phyloP scores from a whole-genome alignment of 176 grass and related monocot genomes.

The Dendrocalamus sinicus region DNA sequence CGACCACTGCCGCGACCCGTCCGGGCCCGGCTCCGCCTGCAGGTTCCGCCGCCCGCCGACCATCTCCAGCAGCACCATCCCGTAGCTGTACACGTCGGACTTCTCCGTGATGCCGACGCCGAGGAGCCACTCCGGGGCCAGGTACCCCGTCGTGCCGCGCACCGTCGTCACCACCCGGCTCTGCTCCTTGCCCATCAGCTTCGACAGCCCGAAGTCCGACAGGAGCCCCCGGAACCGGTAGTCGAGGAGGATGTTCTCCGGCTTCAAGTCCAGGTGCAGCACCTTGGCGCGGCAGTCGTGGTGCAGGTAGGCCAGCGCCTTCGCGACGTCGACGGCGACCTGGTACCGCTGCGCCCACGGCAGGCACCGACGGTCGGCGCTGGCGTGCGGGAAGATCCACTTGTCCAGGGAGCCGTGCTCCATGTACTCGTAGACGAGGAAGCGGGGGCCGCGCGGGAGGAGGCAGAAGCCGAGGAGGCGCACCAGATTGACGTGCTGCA shows the following conservation, averaged over 20 bases:
- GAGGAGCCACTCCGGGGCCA: constrained; percentile 76
- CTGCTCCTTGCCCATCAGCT: constrained; percentile 68
- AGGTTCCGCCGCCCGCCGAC: constrained; percentile 64
- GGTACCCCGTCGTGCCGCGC: constrained; percentile 67
- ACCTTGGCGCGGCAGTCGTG: constrained; percentile 66
- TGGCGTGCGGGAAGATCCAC: constrained; percentile 55
- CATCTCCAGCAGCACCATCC: constrained; percentile 77
- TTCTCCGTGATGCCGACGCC: constrained; percentile 60
- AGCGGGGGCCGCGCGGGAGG: constrained; percentile 35
- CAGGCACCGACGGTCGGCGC: not conserved
- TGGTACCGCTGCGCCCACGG: constrained; percentile 49
- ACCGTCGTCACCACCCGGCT: constrained; percentile 67
- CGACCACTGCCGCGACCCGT: constrained; percentile 48
- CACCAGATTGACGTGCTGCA: constrained; percentile 60
- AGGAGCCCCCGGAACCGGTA: constrained; percentile 53
- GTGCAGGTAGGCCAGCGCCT: constrained; percentile 68
- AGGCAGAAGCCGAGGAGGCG: constrained; percentile 70
- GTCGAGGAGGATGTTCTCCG: constrained; percentile 88
- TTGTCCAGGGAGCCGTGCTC: constrained; percentile 54
- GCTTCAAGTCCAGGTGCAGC: constrained; percentile 81
- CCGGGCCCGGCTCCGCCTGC: not conserved
- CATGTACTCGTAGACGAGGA: constrained; percentile 68
- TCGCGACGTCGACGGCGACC: constrained; percentile 67
- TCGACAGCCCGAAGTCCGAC: constrained; percentile 65
- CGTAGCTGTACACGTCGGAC: constrained; percentile 83